These are phyloP conservation scores for Curvularia spicifera DNA, from an alignment of 2,329 filamentous ascomycete genomes.

Conservation along the genomic window DNA sequence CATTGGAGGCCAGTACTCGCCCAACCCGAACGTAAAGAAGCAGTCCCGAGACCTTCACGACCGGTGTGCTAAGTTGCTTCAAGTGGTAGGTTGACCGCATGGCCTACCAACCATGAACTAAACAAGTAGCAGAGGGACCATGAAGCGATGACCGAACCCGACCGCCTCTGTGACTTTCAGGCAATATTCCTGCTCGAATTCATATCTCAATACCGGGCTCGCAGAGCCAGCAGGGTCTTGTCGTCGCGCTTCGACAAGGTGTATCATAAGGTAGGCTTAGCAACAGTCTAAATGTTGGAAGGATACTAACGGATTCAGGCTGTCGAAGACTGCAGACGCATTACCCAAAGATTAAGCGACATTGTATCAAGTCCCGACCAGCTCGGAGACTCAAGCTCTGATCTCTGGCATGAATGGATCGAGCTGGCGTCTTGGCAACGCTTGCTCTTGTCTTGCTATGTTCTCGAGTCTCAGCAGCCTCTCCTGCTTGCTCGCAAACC, in stretches of 20 bases:
- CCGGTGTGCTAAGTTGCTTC: constrained; percentile 51
- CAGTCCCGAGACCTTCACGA: constrained; percentile 52
- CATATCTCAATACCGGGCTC: constrained; percentile 51
- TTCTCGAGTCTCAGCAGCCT: constrained; percentile 52
- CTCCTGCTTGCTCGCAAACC: constrained; percentile 38
- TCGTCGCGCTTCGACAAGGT: constrained; percentile 49
- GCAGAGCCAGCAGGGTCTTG: constrained; percentile 46
- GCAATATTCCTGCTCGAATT: constrained; percentile 54
- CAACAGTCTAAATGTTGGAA: not conserved
- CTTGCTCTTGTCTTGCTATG: constrained; percentile 51
- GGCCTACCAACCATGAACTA: constrained; percentile 14
- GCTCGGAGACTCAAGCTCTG: constrained; percentile 28
- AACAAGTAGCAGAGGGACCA: constrained; percentile 38
- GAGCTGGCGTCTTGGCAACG: constrained; percentile 42
- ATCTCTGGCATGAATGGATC: constrained; percentile 46
- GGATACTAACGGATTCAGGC: constrained; percentile 29
- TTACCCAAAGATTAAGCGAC: constrained; percentile 26
- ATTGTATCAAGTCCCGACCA: constrained; percentile 24
- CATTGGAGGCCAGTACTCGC: constrained; percentile 52
- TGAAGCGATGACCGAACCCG: constrained; percentile 32
- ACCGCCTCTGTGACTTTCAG: constrained; percentile 52
- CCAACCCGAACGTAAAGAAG: constrained; percentile 41
- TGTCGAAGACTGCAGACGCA: constrained; percentile 25
- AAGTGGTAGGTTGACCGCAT: constrained; percentile 33
- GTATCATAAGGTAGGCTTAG: constrained; percentile 42